These are phyloP conservation scores for Parmelia sp. DNA, from an alignment of 495 filamentous ascomycete species.

Conservation along the genomic window DNA sequence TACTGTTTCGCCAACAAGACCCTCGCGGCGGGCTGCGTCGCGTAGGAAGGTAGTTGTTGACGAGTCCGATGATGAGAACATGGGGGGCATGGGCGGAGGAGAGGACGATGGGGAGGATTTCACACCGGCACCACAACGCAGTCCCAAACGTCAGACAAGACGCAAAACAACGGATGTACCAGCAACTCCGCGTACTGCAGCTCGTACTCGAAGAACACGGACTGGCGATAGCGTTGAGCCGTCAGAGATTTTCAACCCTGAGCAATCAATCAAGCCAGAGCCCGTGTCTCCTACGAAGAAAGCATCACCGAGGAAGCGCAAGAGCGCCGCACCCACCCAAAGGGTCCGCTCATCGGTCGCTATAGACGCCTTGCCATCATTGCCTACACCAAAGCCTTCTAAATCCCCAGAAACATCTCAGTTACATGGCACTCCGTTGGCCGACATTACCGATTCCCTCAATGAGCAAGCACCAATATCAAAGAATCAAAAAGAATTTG, in stretches of 20 bases:
- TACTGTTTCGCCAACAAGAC: constrained; percentile 59
- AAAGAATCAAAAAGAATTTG: constrained; percentile 43
- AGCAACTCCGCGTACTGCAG: constrained; percentile 37
- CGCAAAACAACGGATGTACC: constrained; percentile 52
- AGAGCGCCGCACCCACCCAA: constrained; percentile 56
- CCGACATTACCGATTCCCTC: constrained; percentile 68
- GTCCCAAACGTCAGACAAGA: constrained; percentile 44
- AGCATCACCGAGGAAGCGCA: constrained; percentile 58
- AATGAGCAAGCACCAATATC: constrained; percentile 49
- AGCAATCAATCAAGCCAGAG: constrained; percentile 48
- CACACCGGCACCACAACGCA: constrained; percentile 60
- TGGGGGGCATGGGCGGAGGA: constrained; percentile 48
- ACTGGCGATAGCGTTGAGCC: constrained; percentile 49
- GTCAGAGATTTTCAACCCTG: constrained; percentile 53
- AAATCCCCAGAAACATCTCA: constrained; percentile 48
- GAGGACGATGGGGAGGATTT: constrained; percentile 73
- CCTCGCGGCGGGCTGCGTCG: constrained; percentile 66
- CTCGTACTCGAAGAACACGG: constrained; percentile 28
- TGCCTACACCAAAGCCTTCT: constrained; percentile 54
- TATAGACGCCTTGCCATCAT: constrained; percentile 37
- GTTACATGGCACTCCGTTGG: constrained; percentile 58
- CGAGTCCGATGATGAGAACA: constrained; percentile 64
- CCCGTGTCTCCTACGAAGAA: constrained; percentile 60
- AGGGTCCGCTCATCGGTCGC: constrained; percentile 44
- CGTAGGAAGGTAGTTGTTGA: constrained; percentile 67